Conservation (phyloP, 2,329 filamentous ascomycete species). For the Chaetomium olivaceum region DNA sequence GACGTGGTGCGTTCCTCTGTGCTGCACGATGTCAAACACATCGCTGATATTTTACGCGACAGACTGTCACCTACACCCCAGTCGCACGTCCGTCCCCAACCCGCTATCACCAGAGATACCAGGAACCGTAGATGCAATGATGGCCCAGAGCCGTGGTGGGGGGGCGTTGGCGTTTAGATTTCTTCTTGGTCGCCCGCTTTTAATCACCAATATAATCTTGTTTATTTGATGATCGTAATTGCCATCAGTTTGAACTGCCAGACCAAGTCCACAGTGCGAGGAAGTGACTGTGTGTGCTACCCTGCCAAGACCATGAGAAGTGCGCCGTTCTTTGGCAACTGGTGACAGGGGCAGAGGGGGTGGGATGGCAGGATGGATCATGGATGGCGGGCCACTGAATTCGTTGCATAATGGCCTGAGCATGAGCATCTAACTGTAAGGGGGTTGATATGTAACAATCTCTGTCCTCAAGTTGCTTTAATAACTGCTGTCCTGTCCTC, state of each 20-base stretch:
- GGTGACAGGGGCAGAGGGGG: too few species aligned
- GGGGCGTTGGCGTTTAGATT: constrained; percentile 12
- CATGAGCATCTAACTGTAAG: too few species aligned
- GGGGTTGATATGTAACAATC: too few species aligned
- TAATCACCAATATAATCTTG: not conserved
- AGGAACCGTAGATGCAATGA: constrained; percentile 4
- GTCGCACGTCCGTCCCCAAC: constrained; percentile 14
- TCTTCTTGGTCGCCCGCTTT: constrained; percentile 4
- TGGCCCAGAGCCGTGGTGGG: not conserved
- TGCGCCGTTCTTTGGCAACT: too few species aligned
- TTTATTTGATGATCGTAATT: not conserved
- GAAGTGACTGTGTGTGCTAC: not conserved
- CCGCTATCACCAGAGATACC: constrained; percentile 18
- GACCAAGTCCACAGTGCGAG: not conserved
- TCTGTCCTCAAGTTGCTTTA: too few species aligned
- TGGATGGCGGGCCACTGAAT: too few species aligned
- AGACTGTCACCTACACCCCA: constrained; percentile 18
- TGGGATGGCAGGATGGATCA: too few species aligned
- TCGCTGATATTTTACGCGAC: not conserved
- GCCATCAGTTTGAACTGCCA: not conserved
- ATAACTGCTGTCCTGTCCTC: too few species aligned
- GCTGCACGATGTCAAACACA: not conserved
- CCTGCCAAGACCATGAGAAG: not conserved
- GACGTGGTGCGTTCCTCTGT: constrained; percentile 19
- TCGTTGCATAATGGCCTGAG: too few species aligned